Percentiles rank a stretch among this genome's conserved stretches.
These are phyloP conservation scores for Gastrolobium villosum DNA, from an alignment of 306 rosid genomes.

Conservation along the genomic window DNA sequence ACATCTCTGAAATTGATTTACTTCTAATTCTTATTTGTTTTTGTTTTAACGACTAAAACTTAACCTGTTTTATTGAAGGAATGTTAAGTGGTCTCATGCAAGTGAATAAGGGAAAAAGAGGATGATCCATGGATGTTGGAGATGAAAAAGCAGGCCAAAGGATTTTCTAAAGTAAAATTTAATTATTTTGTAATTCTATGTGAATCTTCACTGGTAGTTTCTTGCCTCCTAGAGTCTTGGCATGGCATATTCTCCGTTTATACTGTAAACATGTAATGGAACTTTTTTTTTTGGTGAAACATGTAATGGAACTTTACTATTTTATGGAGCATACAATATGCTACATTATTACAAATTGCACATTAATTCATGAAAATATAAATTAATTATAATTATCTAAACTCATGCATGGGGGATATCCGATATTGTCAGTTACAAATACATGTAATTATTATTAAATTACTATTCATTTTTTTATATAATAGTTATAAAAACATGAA, in stretches of 20 bases:
- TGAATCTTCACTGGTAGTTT: slow-evolving; percentile 31
- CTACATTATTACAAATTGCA: not conserved
- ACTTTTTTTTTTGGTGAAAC: too few species aligned
- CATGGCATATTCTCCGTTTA: slow-evolving; percentile 20
- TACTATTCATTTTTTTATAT: too few species aligned
- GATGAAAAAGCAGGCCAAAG: not conserved
- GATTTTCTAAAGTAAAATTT: slow-evolving; percentile 29
- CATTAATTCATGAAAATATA: not conserved
- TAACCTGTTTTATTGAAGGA: not conserved
- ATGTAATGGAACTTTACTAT: too few species aligned
- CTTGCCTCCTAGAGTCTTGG: slow-evolving; percentile 27
- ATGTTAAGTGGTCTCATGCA: not conserved
- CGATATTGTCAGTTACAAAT: not conserved
- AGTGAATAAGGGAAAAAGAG: not conserved
- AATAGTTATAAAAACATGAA: too few species aligned
- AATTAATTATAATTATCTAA: not conserved
- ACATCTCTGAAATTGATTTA: too few species aligned
- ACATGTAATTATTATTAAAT: too few species aligned
- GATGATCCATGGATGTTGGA: not conserved
- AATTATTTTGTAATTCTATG: not conserved
- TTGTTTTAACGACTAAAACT: not conserved
- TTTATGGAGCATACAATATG: not conserved
- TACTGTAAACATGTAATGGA: not conserved
- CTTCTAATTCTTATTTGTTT: too few species aligned
- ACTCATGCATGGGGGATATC: not conserved